Percentiles rank a stretch among this genome's conserved stretches.
Evolutionary conservation across 257 asterid species (phyloP).

Genomic region (Solanum gandarillasii): DNA sequence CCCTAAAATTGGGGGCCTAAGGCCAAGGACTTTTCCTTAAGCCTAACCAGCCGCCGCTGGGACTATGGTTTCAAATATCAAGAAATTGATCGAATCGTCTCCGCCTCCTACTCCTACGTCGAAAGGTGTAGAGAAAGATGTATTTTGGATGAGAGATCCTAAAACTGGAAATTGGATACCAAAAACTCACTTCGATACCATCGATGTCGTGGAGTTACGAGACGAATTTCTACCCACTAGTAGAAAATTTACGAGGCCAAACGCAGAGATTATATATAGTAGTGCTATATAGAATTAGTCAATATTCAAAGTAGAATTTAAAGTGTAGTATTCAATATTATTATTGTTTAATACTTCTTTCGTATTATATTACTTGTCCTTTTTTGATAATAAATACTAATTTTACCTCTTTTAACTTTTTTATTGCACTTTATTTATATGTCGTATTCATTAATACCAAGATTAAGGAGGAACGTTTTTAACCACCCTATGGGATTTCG

Average conservation of each 20-base stretch:
- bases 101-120: background rate
- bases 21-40: too few relatives aligned
- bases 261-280: background rate
- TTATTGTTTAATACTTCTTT: background rate
- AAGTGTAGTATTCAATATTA: background rate
- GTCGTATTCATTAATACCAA: too few relatives aligned
- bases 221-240: constrained; percentile 13
- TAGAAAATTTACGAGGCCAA: background rate
- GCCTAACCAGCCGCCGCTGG: too few relatives aligned
- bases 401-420: background rate
- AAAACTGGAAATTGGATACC: constrained; percentile 42
- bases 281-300: background rate
- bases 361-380: background rate
- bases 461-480: too few relatives aligned
- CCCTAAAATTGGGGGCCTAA: too few relatives aligned
- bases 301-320: background rate
- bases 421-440: too few relatives aligned
- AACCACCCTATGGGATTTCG: too few relatives aligned
- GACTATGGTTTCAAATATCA: background rate
- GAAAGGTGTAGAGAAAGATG: constrained; percentile 2
- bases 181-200: constrained; percentile 23
- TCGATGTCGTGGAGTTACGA: constrained; percentile 27
- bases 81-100: background rate
- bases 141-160: constrained; percentile 44
- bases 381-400: background rate